Evolutionary conservation across 2,329 filamentous ascomycete species (phyloP).

Genomic region (Fusarium duplospermum): DNA sequence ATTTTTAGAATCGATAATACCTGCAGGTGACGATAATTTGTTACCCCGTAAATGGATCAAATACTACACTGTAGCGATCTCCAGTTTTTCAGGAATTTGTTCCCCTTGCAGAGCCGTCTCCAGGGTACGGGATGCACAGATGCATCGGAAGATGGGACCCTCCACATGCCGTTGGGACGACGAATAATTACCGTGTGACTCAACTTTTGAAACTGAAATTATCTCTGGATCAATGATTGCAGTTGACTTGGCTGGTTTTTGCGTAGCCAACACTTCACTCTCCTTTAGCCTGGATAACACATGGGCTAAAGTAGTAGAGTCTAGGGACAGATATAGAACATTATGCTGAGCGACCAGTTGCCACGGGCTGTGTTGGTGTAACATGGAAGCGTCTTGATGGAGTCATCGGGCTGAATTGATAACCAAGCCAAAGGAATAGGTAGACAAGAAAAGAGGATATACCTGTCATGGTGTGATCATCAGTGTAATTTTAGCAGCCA

Average conservation of each 20-base stretch:
- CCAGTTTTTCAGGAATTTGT: not conserved
- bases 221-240: not conserved
- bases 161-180: not conserved
- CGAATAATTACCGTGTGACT: not conserved
- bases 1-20: not conserved
- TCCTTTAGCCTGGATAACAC: not conserved
- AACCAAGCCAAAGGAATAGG: no score
- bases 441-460: not conserved
- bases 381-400: not conserved
- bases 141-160: not conserved
- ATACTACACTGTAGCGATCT: not conserved
- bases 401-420: not conserved
- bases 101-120: not conserved
- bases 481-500: conserved; percentile 9
- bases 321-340: conserved; percentile 17
- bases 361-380: not conserved
- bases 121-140: conserved; percentile 3
- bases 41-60: not conserved
- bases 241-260: not conserved
- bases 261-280: not conserved
- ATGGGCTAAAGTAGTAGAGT: not conserved
- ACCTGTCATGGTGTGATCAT: not conserved
- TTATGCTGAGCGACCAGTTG: conserved; percentile 28
- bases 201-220: not conserved
- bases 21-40: not conserved